phyloP scores from a whole-genome alignment of 2,329 filamentous ascomycete genomes.

The Epichloe scottii region DNA sequence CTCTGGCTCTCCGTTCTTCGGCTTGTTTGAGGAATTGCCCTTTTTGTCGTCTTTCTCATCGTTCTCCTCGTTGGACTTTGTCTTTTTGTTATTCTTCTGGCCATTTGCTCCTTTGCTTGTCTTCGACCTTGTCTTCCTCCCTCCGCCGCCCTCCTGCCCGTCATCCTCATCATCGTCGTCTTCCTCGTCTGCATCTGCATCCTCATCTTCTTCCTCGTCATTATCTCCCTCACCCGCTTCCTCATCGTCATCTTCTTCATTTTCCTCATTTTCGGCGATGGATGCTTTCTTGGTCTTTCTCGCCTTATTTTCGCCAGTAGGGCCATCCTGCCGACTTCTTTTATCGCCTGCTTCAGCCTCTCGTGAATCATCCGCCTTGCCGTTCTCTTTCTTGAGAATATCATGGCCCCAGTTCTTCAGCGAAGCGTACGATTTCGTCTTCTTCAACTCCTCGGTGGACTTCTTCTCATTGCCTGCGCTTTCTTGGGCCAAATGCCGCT shows the following conservation, averaged over 20 bases:
- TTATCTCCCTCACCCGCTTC: conserved; percentile 3
- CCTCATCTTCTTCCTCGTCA: conserved; percentile 3
- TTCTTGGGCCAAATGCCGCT: conserved; percentile 54
- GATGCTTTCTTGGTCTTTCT: conserved; percentile 14
- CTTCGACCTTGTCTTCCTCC: background rate
- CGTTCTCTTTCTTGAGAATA: conserved; percentile 27
- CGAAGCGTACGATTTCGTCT: conserved; percentile 42
- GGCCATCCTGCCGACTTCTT: conserved; percentile 12
- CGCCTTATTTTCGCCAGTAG: conserved; percentile 19
- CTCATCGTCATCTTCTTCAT: conserved; percentile 1
- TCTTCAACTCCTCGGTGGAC: conserved; percentile 27
- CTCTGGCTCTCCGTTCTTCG: conserved; percentile 17
- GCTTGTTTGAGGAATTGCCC: conserved; percentile 2
- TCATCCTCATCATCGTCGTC: too few relatives aligned
- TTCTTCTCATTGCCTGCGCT: conserved; percentile 43
- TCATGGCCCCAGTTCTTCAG: conserved; percentile 53
- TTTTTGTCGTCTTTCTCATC: background rate
- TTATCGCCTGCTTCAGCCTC: conserved; percentile 15
- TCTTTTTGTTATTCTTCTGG: background rate
- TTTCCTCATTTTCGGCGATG: background rate
- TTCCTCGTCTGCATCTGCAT: background rate
- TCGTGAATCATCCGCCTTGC: conserved; percentile 5
- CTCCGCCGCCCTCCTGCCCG: background rate
- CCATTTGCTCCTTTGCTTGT: background rate
- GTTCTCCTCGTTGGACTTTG: background rate